phyloP scores from a whole-genome alignment of 345 rosid species.

The Gossypium turneri region DNA sequence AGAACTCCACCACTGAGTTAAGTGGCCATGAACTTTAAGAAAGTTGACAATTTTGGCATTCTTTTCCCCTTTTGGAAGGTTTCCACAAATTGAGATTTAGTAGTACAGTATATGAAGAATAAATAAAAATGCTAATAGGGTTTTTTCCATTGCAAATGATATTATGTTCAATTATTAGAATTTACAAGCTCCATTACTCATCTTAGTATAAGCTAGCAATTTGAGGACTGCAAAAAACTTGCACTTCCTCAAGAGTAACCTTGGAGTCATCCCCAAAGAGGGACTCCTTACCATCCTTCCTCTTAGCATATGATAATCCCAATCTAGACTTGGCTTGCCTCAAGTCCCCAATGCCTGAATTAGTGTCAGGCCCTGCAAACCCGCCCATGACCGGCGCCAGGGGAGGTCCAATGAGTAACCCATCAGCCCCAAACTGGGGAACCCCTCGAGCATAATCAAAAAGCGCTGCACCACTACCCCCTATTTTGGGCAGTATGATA shows the following conservation, averaged over 20 bases:
- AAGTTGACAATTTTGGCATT: not conserved
- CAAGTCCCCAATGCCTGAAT: conserved; percentile 71
- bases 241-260: conserved; percentile 55
- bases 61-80: not conserved
- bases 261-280: conserved; percentile 59
- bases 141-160: too few species aligned
- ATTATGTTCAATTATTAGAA: not conserved
- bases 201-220: conserved; percentile 62
- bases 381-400: conserved; percentile 80
- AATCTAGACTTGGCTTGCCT: conserved; percentile 79
- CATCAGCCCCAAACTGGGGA: conserved; percentile 76
- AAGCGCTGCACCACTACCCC: conserved; percentile 87
- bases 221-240: conserved; percentile 66
- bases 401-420: conserved; percentile 76
- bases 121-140: not conserved
- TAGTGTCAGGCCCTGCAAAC: conserved; percentile 75
- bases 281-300: conserved; percentile 70
- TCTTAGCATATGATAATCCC: conserved; percentile 78
- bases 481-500: conserved; percentile 53
- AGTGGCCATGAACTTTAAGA: conserved; percentile 8
- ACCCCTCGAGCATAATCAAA: conserved; percentile 74
- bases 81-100: not conserved
- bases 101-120: not conserved
- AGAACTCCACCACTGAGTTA: conserved; percentile 1
- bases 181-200: not conserved